Base-by-base conservation (phyloP, 345 rosid genomes). In the Punica granatum region DNA sequence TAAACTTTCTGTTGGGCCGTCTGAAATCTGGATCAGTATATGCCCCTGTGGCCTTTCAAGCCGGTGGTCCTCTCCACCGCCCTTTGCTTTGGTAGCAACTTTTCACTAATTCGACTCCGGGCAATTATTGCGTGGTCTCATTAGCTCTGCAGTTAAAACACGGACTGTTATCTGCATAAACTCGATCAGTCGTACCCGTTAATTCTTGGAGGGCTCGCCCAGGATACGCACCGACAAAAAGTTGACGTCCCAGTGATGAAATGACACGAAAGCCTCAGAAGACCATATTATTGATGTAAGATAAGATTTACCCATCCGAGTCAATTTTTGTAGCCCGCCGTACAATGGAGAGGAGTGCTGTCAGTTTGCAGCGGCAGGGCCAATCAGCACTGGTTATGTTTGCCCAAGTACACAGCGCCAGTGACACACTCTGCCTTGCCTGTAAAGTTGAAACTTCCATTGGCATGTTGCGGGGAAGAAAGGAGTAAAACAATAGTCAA, bases 51-150 rank as follows among this genome's bases (percentile, higher is more conserved):
- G 37, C 35, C 42, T 61, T 43, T 37, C 7, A 11, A 63, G 39
- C 32, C 25, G 73, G 74, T 53, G 73, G 75, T 74, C 81, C 56
- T 30, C 60, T 63, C 44, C 39, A 39, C n/a, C 39, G 65, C 60
- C 68, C 65, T 62, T 39, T 66, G 70, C 59, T n/a, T n/a, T n/a
- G n/a, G n/a, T 65, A 65, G 23, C 42, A 35, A 32, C 69, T 7
- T 48, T 23, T 34, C 41, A 48, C 32, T 9, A 11, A 7, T 0
- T n/a, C 33, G 37, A 3, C 37, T 54, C 7, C 28, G 0, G 7
- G 42, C 19, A 12, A 56, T 28, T 56, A 56, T 56, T 9, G 19
- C 61, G 26, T 30, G 32, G 34, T 26, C 32, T 0, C 34, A 26
- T 28, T 51, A 56, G 31, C 0, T 30, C 19, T 2, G 3, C 61